A percentile compares a stretch with the other conserved stretches of the same genome.
Conservation (phyloP, 169 alveolate species). For the Cryptosporidium baileyi region DNA sequence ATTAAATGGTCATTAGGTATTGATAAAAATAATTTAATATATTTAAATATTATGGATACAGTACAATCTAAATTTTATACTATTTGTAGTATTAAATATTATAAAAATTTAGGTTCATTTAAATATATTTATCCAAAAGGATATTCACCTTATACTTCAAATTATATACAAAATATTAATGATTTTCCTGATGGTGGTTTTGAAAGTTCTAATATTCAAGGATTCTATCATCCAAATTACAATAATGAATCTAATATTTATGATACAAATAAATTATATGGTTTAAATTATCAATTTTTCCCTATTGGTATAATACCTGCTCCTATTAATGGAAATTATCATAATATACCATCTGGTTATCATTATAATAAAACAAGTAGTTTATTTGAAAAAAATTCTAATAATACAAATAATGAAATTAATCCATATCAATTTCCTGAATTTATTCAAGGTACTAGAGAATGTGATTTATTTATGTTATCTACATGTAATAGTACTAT, state of each 20-base stretch:
- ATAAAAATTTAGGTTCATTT: background rate
- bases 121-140: conserved; percentile 32
- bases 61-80: background rate
- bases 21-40: background rate
- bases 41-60: background rate
- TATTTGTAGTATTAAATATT: conserved; percentile 9
- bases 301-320: conserved; percentile 42
- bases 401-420: background rate
- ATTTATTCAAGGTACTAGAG: conserved; percentile 1
- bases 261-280: background rate
- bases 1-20: conserved; percentile 42
- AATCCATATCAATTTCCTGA: conserved; percentile 49
- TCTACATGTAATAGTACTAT: conserved; percentile 35
- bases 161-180: background rate
- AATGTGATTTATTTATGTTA: conserved; percentile 25
- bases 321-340: conserved; percentile 1
- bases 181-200: conserved; percentile 48
- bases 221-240: conserved; percentile 14
- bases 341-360: conserved; percentile 14
- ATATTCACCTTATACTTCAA: conserved; percentile 23
- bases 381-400: conserved; percentile 10
- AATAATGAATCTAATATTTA: background rate
- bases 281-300: conserved; percentile 16
- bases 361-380: conserved; percentile 21
- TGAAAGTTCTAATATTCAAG: background rate